These are phyloP conservation scores for Colletotrichum tamarilloi DNA, from an alignment of 2,329 filamentous ascomycete species.

Conservation along the genomic window DNA sequence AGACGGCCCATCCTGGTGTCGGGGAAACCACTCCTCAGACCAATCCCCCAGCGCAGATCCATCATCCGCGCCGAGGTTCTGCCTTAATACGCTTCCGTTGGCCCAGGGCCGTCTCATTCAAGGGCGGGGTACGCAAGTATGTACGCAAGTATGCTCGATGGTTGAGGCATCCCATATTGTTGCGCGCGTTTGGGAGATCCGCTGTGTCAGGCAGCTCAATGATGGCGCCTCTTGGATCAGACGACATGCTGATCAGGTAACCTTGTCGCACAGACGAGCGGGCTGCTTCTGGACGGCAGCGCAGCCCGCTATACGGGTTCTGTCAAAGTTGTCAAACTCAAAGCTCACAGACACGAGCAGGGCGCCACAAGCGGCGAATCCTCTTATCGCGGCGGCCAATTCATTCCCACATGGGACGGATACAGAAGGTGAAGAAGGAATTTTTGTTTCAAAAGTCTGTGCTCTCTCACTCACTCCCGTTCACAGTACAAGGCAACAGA, in stretches of 20 bases:
- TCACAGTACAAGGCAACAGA: neutral
- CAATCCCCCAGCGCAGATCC: conserved; percentile 1
- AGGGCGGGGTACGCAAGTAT: conserved; percentile 5
- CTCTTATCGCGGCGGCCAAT: neutral
- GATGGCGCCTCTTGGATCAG: conserved; percentile 21
- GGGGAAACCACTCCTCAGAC: neutral
- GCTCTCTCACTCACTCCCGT: neutral
- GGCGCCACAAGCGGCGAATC: conserved; percentile 1
- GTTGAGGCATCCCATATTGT: conserved; percentile 14
- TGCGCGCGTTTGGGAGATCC: conserved; percentile 10
- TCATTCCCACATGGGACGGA: conserved; percentile 26
- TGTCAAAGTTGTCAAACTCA: conserved; percentile 16
- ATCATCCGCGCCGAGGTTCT: conserved; percentile 8
- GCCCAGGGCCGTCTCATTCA: conserved; percentile 1
- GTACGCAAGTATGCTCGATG: neutral
- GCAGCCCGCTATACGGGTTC: neutral
- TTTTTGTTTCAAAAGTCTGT: conserved; percentile 10
- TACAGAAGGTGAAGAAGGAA: neutral
- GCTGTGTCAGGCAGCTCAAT: conserved; percentile 12
- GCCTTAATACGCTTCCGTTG: conserved; percentile 9
- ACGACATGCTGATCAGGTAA: conserved; percentile 30
- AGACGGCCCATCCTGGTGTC: conserved; percentile 24
- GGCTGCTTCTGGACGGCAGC: neutral
- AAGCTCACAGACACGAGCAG: conserved; percentile 10
- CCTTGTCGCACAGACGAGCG: conserved; percentile 21